A percentile compares a stretch with the other conserved stretches of the same genome.
phyloP scores from a whole-genome alignment of 2,329 filamentous ascomycete species.

The Coniochaeta hoffmannii region DNA sequence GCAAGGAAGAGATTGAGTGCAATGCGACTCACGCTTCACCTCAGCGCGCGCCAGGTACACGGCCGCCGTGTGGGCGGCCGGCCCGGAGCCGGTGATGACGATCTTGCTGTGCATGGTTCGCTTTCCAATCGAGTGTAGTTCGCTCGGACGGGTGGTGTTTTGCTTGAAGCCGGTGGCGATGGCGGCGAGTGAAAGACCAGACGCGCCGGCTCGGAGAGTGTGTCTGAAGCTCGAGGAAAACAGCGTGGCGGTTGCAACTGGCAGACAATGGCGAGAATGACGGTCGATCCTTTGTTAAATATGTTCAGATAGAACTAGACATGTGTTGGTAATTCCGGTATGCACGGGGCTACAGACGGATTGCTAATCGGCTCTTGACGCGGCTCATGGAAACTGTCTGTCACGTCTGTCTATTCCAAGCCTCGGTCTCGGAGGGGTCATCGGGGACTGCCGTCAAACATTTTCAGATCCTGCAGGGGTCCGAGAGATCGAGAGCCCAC shows the following conservation, averaged over 20 bases:
- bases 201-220: conserved; percentile 66
- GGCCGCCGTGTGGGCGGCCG: conserved; percentile 93
- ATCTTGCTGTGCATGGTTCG: conserved; percentile 87
- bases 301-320: too few relatives aligned
- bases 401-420: too few relatives aligned
- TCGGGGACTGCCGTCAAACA: neutral
- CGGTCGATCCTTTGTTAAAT: neutral
- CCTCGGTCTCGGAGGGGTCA: neutral
- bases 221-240: conserved; percentile 78
- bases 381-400: neutral
- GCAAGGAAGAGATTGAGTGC: neutral
- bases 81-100: conserved; percentile 90
- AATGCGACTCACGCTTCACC: conserved; percentile 60
- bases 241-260: conserved; percentile 62
- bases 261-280: neutral
- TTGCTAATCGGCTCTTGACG: neutral
- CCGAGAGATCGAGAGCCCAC: neutral
- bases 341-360: too few relatives aligned
- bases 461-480: too few relatives aligned
- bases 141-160: conserved; percentile 23
- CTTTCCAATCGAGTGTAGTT: conserved; percentile 30
- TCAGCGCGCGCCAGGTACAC: conserved; percentile 94
- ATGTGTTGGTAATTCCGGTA: too few relatives aligned
- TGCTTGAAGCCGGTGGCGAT: conserved; percentile 56
- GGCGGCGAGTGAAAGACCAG: conserved; percentile 66